Percentiles rank a stretch among this genome's conserved stretches.
phyloP scores from a whole-genome alignment of 2,329 filamentous ascomycete species.

The Purpureocillium takamizusanense region DNA sequence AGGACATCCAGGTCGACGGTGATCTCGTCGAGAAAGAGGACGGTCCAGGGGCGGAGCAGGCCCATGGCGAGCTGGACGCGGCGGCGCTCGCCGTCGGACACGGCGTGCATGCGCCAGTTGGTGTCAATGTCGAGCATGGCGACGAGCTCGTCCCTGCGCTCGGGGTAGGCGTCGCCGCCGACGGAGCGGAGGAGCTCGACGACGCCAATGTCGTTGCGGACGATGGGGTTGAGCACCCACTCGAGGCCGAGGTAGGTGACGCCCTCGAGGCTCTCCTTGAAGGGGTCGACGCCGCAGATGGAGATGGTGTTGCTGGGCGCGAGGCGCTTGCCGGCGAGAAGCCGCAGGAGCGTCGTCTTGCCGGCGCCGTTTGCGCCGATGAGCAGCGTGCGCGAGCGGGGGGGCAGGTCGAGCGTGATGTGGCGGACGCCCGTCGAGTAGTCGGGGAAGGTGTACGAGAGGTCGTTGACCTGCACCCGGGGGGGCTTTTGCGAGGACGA shows the following conservation, averaged over 20 bases:
- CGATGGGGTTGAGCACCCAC: slow-evolving; percentile 96
- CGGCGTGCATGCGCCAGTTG: slow-evolving; percentile 90
- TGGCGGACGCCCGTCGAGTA: slow-evolving; percentile 68
- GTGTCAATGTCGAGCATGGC: slow-evolving; percentile 85
- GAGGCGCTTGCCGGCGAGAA: slow-evolving; percentile 90
- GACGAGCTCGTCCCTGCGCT: slow-evolving; percentile 78
- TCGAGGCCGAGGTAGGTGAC: slow-evolving; percentile 96
- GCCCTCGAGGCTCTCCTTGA: slow-evolving; percentile 80
- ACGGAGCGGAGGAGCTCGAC: slow-evolving; percentile 75
- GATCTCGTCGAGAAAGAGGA: slow-evolving; percentile 89
- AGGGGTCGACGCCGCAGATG: slow-evolving; percentile 81
- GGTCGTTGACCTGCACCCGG: slow-evolving; percentile 62
- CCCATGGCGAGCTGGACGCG: slow-evolving; percentile 96
- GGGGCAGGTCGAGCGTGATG: slow-evolving; percentile 67
- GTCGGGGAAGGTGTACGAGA: slow-evolving; percentile 87
- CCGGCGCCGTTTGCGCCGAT: slow-evolving; percentile 96
- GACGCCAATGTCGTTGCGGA: slow-evolving; percentile 90
- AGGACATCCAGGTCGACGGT: slow-evolving; percentile 93
- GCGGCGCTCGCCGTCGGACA: slow-evolving; percentile 84
- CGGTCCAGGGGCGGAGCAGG: slow-evolving; percentile 79
- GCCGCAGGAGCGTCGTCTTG: slow-evolving; percentile 91
- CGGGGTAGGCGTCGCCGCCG: slow-evolving; percentile 75
- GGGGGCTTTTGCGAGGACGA: slow-evolving; percentile 24
- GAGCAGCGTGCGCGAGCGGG: slow-evolving; percentile 77
- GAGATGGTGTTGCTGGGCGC: slow-evolving; percentile 66